Evolutionary conservation across 139 green algal genomes (phyloP), one percentile per base, ranked within the genome.

Genomic region (Chlamydomonas sphaeroides): DNA sequence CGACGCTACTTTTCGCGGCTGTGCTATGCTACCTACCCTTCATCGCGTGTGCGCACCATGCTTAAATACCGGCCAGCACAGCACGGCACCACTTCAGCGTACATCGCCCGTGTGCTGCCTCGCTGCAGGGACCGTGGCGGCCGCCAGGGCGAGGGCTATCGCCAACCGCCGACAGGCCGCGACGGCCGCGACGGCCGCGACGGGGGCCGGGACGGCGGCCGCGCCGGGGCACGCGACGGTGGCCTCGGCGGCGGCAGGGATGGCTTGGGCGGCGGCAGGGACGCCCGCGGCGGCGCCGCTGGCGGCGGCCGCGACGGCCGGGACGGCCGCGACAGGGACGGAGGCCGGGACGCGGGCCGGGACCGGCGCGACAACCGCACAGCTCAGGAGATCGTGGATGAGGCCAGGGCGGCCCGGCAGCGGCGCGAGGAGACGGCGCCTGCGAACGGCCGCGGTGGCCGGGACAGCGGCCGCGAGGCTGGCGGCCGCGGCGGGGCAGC

Each of bases 321-420:
- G 3, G 62, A 39, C 32, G 62, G 20, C 15, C 14, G 62, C 17
- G 26, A 14, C 53, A 7, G 18, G 32, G 32, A 36, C 21, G 73
- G 3, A 28, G 36, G 26, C 10, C n/a, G 21, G 23, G 14, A 39
- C 49, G 33, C 51, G 23, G 51, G 48, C 45, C 38, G 33, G 2
- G 4, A 11, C 42, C 25, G 35, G 30, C 23, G 17, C 26, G 28
- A 25, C 15, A 35, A 25, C 59, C 75, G 75, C 25, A 35, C 41
- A 2, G 75, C 75, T 5, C 75, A 82, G 75, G 75, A 82, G 20
- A 72, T 82, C n/a, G 59, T 82, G 62, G 75, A 82, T n/a, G 74
- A 70, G 74, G 72, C 71, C 5, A 35, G 71, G 17, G 72, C 56
- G 10, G 74, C 75, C 3, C 62, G 62, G 21, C 62, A 51, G 42